Evolutionary conservation across 2,329 filamentous ascomycete species (phyloP).

Genomic region (Aulographum hederae): DNA sequence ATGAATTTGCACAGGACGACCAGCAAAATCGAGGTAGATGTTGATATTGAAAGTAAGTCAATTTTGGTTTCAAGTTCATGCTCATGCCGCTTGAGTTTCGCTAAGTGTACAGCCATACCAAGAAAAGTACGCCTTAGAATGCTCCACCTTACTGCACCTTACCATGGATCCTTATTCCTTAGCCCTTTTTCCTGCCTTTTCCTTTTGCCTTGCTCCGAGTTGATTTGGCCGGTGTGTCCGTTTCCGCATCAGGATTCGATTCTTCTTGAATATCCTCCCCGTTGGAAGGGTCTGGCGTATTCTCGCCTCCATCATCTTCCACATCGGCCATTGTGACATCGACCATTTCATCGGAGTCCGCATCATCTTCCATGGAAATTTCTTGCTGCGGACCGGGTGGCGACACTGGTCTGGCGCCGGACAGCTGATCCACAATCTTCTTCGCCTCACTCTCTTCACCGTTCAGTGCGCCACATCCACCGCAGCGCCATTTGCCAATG

Average conservation of each 20-base stretch:
- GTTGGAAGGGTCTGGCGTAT: background rate
- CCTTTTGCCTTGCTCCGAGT: conserved; percentile 1
- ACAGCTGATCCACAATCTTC: conserved; percentile 29
- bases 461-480: conserved; percentile 66
- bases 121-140: too few relatives aligned
- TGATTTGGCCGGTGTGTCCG: conserved; percentile 1
- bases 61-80: too few relatives aligned
- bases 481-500: conserved; percentile 74
- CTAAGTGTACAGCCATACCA: too few relatives aligned
- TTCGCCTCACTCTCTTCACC: conserved; percentile 62
- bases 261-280: background rate
- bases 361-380: background rate
- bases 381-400: too few relatives aligned
- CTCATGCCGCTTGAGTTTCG: too few relatives aligned
- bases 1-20: too few relatives aligned
- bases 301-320: background rate
- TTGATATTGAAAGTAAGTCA: too few relatives aligned
- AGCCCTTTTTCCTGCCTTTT: conserved; percentile 1
- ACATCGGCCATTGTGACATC: background rate
- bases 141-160: too few relatives aligned
- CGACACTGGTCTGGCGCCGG: too few relatives aligned
- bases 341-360: background rate
- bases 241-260: background rate
- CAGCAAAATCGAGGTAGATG: too few relatives aligned
- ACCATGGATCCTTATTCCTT: too few relatives aligned